Conservation (phyloP, 768 basidiomycete species). For the Asterophora lycoperdoides region DNA sequence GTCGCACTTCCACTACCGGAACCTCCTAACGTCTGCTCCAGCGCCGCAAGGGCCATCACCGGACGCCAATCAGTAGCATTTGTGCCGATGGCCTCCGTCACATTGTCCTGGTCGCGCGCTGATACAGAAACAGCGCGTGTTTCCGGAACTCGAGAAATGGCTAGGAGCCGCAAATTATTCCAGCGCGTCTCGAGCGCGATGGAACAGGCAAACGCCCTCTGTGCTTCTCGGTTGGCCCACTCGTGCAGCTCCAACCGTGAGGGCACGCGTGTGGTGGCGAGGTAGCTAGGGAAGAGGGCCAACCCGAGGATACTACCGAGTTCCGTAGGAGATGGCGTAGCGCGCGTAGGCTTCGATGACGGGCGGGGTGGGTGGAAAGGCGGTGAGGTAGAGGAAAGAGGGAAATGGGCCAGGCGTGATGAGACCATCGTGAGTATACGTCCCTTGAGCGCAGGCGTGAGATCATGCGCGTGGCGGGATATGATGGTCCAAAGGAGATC, state of each 20-base stretch:
- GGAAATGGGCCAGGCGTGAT: constrained; percentile 26
- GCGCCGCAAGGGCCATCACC: constrained; percentile 35
- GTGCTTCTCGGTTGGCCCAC: constrained; percentile 26
- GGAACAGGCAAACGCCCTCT: constrained; percentile 26
- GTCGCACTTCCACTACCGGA: background rate
- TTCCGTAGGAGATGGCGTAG: constrained; percentile 8
- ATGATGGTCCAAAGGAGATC: constrained; percentile 40
- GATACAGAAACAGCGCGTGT: background rate
- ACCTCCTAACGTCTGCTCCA: constrained; percentile 27
- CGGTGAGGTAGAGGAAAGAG: background rate
- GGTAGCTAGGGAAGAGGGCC: constrained; percentile 23
- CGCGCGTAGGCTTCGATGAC: background rate
- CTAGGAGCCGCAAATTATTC: constrained; percentile 38
- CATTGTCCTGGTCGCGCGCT: background rate
- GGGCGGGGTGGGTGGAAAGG: background rate
- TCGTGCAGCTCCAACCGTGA: constrained; percentile 10
- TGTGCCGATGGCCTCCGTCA: background rate
- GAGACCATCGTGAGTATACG: constrained; percentile 32
- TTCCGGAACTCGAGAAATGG: constrained; percentile 17
- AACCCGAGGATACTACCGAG: constrained; percentile 20
- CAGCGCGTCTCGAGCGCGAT: constrained; percentile 34
- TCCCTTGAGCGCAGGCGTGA: constrained; percentile 27
- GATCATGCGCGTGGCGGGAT: constrained; percentile 20
- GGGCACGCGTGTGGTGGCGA: background rate
- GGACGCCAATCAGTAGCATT: constrained; percentile 34